phyloP scores from a whole-genome alignment of 73 alveolate genomes.

The Paramecium tetraurelia region DNA sequence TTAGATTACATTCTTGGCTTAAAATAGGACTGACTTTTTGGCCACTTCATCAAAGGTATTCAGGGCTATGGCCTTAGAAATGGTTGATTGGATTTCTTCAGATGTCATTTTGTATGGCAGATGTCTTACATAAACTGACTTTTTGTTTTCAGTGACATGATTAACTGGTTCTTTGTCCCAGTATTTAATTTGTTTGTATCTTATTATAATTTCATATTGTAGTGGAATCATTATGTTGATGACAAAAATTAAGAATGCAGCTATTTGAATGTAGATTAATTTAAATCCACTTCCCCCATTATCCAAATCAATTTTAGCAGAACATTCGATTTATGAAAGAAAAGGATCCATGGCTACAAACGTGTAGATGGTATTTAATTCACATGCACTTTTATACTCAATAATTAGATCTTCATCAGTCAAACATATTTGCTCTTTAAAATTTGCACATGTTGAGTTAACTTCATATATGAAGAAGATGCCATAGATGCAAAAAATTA shows the following conservation, averaged over 20 bases:
- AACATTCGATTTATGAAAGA: background rate
- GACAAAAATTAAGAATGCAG: background rate
- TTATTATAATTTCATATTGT: background rate
- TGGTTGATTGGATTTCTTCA: background rate
- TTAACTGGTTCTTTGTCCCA: constrained; percentile 46
- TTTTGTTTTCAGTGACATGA: constrained; percentile 26
- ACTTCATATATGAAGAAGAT: background rate
- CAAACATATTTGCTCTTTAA: background rate
- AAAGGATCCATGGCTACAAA: background rate
- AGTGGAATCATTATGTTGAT: constrained; percentile 1
- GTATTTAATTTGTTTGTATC: constrained; percentile 19
- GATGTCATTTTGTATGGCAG: constrained; percentile 43
- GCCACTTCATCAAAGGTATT: background rate
- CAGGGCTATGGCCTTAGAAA: background rate
- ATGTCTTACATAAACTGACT: constrained; percentile 44
- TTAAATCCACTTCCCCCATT: background rate
- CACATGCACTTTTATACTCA: background rate
- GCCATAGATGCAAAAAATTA: background rate
- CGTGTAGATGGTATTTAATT: background rate
- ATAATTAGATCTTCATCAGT: background rate
- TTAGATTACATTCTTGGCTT: background rate
- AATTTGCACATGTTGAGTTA: background rate
- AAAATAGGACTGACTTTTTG: background rate
- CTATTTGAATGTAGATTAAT: background rate
- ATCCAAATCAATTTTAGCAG: background rate